Percentiles rank a stretch among this genome's conserved stretches.
Evolutionary conservation across 2,329 filamentous ascomycete genomes (phyloP).

Genomic region (Colletotrichum camelliae): DNA sequence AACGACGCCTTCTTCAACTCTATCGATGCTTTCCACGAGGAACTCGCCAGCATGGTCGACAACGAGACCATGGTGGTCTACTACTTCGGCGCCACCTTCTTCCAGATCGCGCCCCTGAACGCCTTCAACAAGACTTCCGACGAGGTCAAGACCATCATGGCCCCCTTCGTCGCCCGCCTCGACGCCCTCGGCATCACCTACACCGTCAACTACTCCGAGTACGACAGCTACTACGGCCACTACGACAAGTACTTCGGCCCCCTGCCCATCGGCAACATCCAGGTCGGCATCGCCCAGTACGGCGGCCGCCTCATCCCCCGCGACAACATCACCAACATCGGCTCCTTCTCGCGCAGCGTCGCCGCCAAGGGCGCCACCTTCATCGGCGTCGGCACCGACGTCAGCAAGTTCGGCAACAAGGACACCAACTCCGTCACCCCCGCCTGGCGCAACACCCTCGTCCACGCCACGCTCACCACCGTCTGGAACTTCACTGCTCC

Average conservation of each 20-base stretch:
- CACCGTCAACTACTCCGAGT: constrained; percentile 26
- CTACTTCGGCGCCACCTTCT: constrained; percentile 50
- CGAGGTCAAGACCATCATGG: constrained; percentile 47
- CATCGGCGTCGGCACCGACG: constrained; percentile 32
- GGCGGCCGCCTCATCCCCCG: constrained; percentile 28
- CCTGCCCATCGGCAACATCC: constrained; percentile 43
- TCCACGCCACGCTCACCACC: constrained; percentile 32
- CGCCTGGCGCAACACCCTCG: constrained; percentile 44
- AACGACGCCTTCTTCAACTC: constrained; percentile 37
- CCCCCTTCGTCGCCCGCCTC: constrained; percentile 47
- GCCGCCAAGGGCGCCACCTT: constrained; percentile 27
- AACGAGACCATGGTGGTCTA: constrained; percentile 55
- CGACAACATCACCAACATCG: constrained; percentile 22
- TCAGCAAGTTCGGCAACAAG: constrained; percentile 28
- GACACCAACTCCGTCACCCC: constrained; percentile 42
- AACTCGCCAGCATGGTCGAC: constrained; percentile 52
- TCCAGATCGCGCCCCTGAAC: constrained; percentile 52
- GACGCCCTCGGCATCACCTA: constrained; percentile 35
- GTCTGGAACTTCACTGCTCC: constrained; percentile 31
- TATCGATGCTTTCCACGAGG: constrained; percentile 32
- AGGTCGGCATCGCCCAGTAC: constrained; percentile 48
- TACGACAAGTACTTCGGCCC: constrained; percentile 44
- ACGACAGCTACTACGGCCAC: constrained; percentile 43
- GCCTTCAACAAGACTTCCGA: constrained; percentile 48
- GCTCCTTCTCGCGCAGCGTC: constrained; percentile 18